Evolutionary conservation across 345 rosid genomes (phyloP), one percentile per base, ranked within the genome.

Genomic region (Linum lewisii): DNA sequence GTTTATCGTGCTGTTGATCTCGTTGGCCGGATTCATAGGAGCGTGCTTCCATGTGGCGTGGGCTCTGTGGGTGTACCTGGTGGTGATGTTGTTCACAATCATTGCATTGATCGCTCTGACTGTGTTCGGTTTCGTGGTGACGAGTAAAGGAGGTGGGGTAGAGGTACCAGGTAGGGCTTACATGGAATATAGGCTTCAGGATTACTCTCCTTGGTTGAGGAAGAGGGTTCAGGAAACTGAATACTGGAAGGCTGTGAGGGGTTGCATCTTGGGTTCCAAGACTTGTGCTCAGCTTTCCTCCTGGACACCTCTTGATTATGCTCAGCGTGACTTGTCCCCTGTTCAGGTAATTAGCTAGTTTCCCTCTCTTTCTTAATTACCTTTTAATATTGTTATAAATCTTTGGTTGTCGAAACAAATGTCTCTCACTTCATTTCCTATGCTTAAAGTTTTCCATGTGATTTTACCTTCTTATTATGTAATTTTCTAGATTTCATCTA

Each of bases 301-400:
- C 47, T 90, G 97, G 99, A 85, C 94, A 54, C 96, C 99, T 59
- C 56, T 85, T 53, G 97, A 93, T 74, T 93, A 93, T 68, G 66
- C 69, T 16, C 64, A 78, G 57, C 84, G 60, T 24, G 81, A 77
- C 64, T 76, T 85, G 84, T 57, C 95, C 66, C 96, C 96, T 1
- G 34, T 90, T 6, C 96, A 93, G 96, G 99, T 88, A 63, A 1
- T 21, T 18, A 11, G 15, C 24, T 21, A 34, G 11, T 22, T 29
- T 29, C 2, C 0, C 34, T 29, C 34, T 29, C 34, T 29, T 29
- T 29, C 34, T 29, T 29, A 29, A n/a, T n/a, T n/a, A n/a, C n/a
- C n/a, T n/a, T n/a, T n/a, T n/a, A n/a, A n/a, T n/a, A n/a, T n/a
- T n/a, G n/a, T n/a, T n/a, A n/a, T n/a, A n/a, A n/a, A n/a, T n/a